Conservation (phyloP, 179 eudicot species). For the Beta corolliflora region DNA sequence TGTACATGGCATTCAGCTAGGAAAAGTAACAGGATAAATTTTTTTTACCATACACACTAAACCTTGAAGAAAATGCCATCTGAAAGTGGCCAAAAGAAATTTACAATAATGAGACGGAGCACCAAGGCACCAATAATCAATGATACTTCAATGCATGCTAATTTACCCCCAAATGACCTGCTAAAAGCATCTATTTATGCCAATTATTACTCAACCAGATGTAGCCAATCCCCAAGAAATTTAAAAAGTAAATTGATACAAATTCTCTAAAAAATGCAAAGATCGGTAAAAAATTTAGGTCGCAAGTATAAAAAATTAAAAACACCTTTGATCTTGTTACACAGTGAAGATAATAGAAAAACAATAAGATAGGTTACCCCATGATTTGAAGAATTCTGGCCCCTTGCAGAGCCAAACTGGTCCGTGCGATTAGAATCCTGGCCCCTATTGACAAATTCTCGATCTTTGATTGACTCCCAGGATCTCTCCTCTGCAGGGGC, state of each 20-base stretch:
- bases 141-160: background rate
- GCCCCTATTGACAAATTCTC: constrained; percentile 56
- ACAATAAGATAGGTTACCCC: constrained; percentile 43
- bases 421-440: constrained; percentile 61
- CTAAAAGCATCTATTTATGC: background rate
- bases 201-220: background rate
- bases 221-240: background rate
- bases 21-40: background rate
- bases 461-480: constrained; percentile 75
- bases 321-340: background rate
- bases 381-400: constrained; percentile 58
- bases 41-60: no score
- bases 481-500: constrained; percentile 74
- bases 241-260: background rate
- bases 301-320: background rate
- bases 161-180: background rate
- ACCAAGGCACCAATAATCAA: background rate
- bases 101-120: background rate
- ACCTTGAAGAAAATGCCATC: background rate
- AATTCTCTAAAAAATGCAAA: background rate
- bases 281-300: background rate
- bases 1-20: background rate
- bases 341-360: background rate
- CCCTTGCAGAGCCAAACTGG: constrained; percentile 56
- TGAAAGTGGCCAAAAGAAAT: background rate